Evolutionary conservation across 2,329 filamentous ascomycete species (phyloP).

Genomic region (Penicillium sp.): DNA sequence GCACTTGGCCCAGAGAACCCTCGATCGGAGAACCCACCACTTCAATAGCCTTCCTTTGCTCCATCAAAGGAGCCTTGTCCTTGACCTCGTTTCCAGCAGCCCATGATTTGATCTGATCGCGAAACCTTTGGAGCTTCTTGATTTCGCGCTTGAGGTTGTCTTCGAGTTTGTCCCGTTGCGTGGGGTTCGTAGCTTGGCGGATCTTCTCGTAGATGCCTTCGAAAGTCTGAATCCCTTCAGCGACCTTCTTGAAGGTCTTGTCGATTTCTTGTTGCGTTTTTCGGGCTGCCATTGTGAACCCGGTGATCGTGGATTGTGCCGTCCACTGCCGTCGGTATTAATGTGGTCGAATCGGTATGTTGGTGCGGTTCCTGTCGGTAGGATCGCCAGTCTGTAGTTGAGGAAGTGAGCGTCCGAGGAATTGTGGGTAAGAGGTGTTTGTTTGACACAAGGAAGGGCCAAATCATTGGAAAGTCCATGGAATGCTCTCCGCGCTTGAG

Average conservation of each 20-base stretch:
- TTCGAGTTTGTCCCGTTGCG: slow-evolving; percentile 97
- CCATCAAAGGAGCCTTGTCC: slow-evolving; percentile 92
- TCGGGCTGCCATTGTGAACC: slow-evolving; percentile 73
- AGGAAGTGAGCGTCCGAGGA: neutral
- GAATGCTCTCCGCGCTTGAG: slow-evolving; percentile 18
- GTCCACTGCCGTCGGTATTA: slow-evolving; percentile 21
- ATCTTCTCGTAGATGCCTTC: slow-evolving; percentile 98
- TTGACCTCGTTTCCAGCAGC: slow-evolving; percentile 98
- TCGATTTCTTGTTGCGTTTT: slow-evolving; percentile 98
- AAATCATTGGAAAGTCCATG: slow-evolving; percentile 15
- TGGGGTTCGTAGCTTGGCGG: slow-evolving; percentile 81
- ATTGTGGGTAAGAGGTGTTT: slow-evolving; percentile 4
- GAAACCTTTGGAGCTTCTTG: slow-evolving; percentile 96
- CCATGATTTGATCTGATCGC: slow-evolving; percentile 99
- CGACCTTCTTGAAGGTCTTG: slow-evolving; percentile 98
- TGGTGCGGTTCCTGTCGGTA: slow-evolving; percentile 10
- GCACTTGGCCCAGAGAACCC: neutral
- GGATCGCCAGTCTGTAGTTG: slow-evolving; percentile 9
- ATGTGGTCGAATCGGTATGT: slow-evolving; percentile 15
- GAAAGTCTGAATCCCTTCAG: slow-evolving; percentile 87
- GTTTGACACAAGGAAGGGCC: slow-evolving; percentile 9
- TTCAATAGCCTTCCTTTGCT: slow-evolving; percentile 94
- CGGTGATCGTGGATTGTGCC: slow-evolving; percentile 23
- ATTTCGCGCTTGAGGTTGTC: slow-evolving; percentile 98
- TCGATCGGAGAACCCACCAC: slow-evolving; percentile 57